phyloP scores from a whole-genome alignment of 164 flowering plant genomes.

The Cinnamomum micranthum region DNA sequence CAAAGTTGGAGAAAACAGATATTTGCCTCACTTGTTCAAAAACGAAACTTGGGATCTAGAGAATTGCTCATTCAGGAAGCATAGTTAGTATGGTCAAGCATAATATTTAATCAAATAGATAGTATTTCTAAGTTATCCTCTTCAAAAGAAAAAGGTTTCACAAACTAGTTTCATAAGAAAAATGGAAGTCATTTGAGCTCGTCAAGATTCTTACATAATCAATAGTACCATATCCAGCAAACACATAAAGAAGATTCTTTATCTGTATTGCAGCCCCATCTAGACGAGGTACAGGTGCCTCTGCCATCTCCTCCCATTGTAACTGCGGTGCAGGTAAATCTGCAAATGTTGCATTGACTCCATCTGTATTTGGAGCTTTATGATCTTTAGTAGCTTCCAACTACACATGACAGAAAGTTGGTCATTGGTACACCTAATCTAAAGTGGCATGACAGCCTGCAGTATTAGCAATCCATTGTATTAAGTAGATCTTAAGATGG shows the following conservation, averaged over 20 bases:
- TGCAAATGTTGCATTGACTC: constrained; percentile 50
- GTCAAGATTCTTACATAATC: constrained; percentile 51
- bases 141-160: neutral
- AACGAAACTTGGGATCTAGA: too few species aligned
- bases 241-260: constrained; percentile 64
- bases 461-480: neutral
- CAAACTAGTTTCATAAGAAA: neutral
- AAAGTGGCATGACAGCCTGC: neutral
- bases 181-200: neutral
- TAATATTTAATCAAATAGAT: too few species aligned
- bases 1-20: neutral
- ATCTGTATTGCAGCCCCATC: constrained; percentile 85
- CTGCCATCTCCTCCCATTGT: constrained; percentile 77
- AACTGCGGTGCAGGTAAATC: constrained; percentile 75
- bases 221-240: constrained; percentile 80
- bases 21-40: neutral
- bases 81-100: neutral
- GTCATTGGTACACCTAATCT: neutral
- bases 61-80: neutral
- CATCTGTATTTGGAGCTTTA: neutral
- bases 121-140: neutral
- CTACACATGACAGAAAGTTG: constrained; percentile 12
- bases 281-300: constrained; percentile 86
- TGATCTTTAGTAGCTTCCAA: constrained; percentile 9
- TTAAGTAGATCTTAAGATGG: neutral